A percentile compares a stretch with the other conserved stretches of the same genome.
These are phyloP conservation scores for Cruciata laevipes DNA, from an alignment of 257 asterid genomes.

Conservation along the genomic window DNA sequence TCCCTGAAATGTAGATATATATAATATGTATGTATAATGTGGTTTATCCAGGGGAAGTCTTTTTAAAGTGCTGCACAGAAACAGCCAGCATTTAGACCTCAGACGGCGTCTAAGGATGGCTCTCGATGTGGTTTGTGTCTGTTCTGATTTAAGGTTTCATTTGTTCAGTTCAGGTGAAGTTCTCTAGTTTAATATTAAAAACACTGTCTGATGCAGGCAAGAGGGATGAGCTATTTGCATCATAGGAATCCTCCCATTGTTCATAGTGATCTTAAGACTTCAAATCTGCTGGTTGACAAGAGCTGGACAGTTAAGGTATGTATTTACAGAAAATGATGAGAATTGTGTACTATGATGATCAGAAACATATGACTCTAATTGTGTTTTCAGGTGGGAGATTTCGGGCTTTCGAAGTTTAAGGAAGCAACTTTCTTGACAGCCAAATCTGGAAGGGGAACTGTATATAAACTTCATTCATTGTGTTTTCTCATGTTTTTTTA, in stretches of 20 bases:
- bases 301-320: slow-evolving; percentile 68
- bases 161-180: background rate
- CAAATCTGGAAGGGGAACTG: slow-evolving; percentile 70
- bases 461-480: slow-evolving; percentile 25
- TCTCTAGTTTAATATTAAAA: slow-evolving; percentile 4
- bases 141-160: background rate
- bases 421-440: slow-evolving; percentile 48
- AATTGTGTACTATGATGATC: background rate
- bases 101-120: slow-evolving; percentile 66
- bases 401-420: slow-evolving; percentile 68
- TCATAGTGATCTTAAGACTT: slow-evolving; percentile 75
- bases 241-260: slow-evolving; percentile 71
- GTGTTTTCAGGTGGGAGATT: slow-evolving; percentile 63
- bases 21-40: background rate
- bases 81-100: slow-evolving; percentile 46
- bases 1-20: background rate
- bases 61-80: slow-evolving; percentile 52
- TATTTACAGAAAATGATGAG: background rate
- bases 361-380: background rate
- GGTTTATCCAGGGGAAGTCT: slow-evolving; percentile 66
- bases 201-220: slow-evolving; percentile 39
- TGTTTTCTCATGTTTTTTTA: background rate
- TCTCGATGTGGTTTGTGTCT: slow-evolving; percentile 56
- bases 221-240: slow-evolving; percentile 81
- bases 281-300: slow-evolving; percentile 72